Percentiles rank a stretch among this genome's conserved stretches.
Evolutionary conservation across 352 stramenopile genomes (phyloP).

Genomic region (Phytopythium kandeliae): DNA sequence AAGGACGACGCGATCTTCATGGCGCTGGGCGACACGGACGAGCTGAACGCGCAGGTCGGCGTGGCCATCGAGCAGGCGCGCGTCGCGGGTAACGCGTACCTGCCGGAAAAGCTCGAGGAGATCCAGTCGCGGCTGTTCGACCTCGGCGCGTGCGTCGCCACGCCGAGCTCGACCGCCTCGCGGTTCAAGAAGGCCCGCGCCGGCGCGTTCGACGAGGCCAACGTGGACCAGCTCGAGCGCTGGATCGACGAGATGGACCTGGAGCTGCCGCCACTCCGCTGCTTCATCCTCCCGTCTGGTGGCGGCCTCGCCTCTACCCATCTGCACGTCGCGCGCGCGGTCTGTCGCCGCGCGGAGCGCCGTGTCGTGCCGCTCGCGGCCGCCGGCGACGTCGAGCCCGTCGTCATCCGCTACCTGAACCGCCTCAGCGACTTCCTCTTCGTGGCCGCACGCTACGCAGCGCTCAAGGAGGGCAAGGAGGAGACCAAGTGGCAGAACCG

Average conservation of each 20-base stretch:
- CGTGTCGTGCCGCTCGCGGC: slow-evolving; percentile 74
- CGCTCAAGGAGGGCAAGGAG: slow-evolving; percentile 54
- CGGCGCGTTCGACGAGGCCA: slow-evolving; percentile 51
- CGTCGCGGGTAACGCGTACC: slow-evolving; percentile 24
- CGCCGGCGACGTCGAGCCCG: slow-evolving; percentile 61
- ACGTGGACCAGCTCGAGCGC: slow-evolving; percentile 58
- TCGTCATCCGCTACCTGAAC: slow-evolving; percentile 83
- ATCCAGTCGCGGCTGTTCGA: slow-evolving; percentile 91
- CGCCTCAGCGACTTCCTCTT: slow-evolving; percentile 86
- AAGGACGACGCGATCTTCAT: slow-evolving; percentile 89
- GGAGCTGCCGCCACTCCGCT: slow-evolving; percentile 73
- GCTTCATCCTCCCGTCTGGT: slow-evolving; percentile 83
- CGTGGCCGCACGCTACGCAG: slow-evolving; percentile 64
- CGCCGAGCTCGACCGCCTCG: slow-evolving; percentile 58
- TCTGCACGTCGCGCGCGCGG: slow-evolving; percentile 78
- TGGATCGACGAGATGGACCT: slow-evolving; percentile 90
- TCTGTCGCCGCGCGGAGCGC: slow-evolving; percentile 86
- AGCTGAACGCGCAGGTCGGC: slow-evolving; percentile 83
- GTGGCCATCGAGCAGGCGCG: slow-evolving; percentile 54
- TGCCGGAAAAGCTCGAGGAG: slow-evolving; percentile 65
- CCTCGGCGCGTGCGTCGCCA: slow-evolving; percentile 85
- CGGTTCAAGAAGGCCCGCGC: slow-evolving; percentile 61
- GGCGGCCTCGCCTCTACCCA: slow-evolving; percentile 76
- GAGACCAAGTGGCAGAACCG: slow-evolving; percentile 80
- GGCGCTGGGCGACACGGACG: slow-evolving; percentile 88